Evolutionary conservation across 2,329 filamentous ascomycete genomes (phyloP), one percentile per base, ranked within the genome.

Genomic region (Pseudogymnoascus sp.): DNA sequence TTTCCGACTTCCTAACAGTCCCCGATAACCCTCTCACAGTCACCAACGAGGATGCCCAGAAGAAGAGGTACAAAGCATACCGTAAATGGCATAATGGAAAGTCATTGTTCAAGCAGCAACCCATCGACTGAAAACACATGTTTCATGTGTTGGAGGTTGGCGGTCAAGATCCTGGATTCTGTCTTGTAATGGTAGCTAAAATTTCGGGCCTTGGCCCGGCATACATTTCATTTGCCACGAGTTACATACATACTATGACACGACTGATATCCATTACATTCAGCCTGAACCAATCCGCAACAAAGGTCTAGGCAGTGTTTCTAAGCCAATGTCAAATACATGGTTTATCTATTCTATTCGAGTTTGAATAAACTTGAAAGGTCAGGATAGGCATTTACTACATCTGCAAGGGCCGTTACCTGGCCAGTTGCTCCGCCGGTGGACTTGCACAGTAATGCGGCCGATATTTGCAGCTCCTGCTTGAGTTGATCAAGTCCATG

Each of bases 51-150:
- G 94, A 97, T 73, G 81, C 86, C 50, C 81, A 83, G 39, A 97
- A 96, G 82, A 97, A 97, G 81, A 81, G 94, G 67, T 99, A 99
- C 74, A 97, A 96, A 76, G 90, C 92, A 8, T 99, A 99, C 75
- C 79, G 87, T 69, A 95, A 97, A 75, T 99, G 94, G 93, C 79
- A 99, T 70, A 83, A 86, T 64, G 93, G 93, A 16, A 97, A 97
- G 78, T 96, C 91, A 69, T 82, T 97, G 69, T 97, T 97, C 74
- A 97, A 97, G 76, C 92, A 97, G 79, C 85, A 87, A 73, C 85
- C 87, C 50, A 79, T 81, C 65, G 79, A 81, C 70, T 72, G 35
- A 63, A 54, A 33, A 2, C 18, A 33, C 33, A 9, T 7, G 33
- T 35, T 1, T 35, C 28, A 20, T 50, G 39, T 22, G 12, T 28